Evolutionary conservation across 2,329 filamentous ascomycete genomes (phyloP).

Genomic region (Pseudonectria foliicola): DNA sequence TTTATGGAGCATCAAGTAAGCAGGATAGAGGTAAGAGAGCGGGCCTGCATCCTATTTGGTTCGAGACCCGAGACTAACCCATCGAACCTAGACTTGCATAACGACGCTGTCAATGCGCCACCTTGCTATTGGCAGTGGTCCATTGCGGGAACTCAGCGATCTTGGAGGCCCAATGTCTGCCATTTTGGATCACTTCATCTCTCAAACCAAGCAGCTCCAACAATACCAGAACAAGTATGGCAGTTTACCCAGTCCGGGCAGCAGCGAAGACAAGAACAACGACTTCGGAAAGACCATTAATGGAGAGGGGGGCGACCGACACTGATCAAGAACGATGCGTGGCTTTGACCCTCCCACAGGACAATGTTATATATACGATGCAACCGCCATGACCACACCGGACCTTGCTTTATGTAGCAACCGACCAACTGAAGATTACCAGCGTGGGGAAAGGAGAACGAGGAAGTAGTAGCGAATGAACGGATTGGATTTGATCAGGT

Average conservation of each 20-base stretch:
- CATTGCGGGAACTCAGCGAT: slow-evolving; percentile 57
- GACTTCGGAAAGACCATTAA: slow-evolving; percentile 15
- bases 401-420: no score
- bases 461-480: no score
- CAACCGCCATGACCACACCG: no score
- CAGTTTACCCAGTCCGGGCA: slow-evolving; percentile 26
- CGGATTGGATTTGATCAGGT: no score
- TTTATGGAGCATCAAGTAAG: slow-evolving; percentile 94
- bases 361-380: no score
- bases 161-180: slow-evolving; percentile 72
- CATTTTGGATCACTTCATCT: slow-evolving; percentile 55
- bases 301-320: slow-evolving; percentile 21
- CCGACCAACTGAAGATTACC: no score
- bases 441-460: no score
- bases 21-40: slow-evolving; percentile 73
- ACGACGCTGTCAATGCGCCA: slow-evolving; percentile 74
- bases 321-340: slow-evolving; percentile 20
- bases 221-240: slow-evolving; percentile 51
- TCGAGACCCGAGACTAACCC: no score
- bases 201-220: slow-evolving; percentile 57
- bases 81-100: slow-evolving; percentile 60
- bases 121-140: slow-evolving; percentile 62
- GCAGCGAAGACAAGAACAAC: slow-evolving; percentile 23
- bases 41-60: neutral
- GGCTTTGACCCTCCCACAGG: neutral